Evolutionary conservation across 2,329 filamentous ascomycete species (phyloP).

Genomic region (Leptographium flavum): DNA sequence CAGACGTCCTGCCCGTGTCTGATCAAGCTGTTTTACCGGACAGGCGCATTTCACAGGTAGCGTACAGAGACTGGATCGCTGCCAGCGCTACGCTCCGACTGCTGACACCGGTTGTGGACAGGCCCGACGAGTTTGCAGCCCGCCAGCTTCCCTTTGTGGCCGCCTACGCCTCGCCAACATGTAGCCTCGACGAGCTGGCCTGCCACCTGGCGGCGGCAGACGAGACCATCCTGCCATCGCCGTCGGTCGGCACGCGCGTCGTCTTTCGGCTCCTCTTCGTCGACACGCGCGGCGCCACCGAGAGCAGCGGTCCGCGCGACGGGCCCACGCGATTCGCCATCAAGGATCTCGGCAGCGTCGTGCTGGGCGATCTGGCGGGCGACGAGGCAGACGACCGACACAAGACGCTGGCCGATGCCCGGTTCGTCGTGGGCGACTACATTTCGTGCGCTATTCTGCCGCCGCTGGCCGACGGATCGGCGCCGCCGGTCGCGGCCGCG

Average conservation of each 20-base stretch:
- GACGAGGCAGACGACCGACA: slow-evolving; percentile 43
- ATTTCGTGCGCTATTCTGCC: slow-evolving; percentile 71
- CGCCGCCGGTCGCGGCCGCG: slow-evolving; percentile 47
- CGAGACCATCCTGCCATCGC: slow-evolving; percentile 49
- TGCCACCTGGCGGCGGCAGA: slow-evolving; percentile 56
- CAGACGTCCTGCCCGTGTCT: slow-evolving; percentile 53
- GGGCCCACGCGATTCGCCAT: slow-evolving; percentile 47
- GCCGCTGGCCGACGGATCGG: slow-evolving; percentile 51
- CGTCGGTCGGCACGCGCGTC: slow-evolving; percentile 69
- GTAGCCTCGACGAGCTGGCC: slow-evolving; percentile 68
- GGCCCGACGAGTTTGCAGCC: slow-evolving; percentile 54
- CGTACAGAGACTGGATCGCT: too few relatives aligned
- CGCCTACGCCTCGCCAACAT: slow-evolving; percentile 77
- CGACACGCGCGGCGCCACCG: slow-evolving; percentile 36
- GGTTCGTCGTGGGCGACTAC: slow-evolving; percentile 82
- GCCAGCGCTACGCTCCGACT: too few relatives aligned
- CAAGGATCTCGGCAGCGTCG: slow-evolving; percentile 71
- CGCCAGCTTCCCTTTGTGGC: slow-evolving; percentile 54
- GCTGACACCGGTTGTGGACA: slow-evolving; percentile 16
- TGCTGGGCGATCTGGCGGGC: slow-evolving; percentile 41
- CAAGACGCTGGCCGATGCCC: slow-evolving; percentile 61
- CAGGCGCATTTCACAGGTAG: slow-evolving; percentile 60
- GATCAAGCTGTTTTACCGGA: slow-evolving; percentile 71
- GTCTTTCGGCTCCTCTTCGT: slow-evolving; percentile 77
- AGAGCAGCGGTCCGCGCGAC: slow-evolving; percentile 10